phyloP scores from a whole-genome alignment of 495 filamentous ascomycete genomes.

The Daldinia bambusicola region DNA sequence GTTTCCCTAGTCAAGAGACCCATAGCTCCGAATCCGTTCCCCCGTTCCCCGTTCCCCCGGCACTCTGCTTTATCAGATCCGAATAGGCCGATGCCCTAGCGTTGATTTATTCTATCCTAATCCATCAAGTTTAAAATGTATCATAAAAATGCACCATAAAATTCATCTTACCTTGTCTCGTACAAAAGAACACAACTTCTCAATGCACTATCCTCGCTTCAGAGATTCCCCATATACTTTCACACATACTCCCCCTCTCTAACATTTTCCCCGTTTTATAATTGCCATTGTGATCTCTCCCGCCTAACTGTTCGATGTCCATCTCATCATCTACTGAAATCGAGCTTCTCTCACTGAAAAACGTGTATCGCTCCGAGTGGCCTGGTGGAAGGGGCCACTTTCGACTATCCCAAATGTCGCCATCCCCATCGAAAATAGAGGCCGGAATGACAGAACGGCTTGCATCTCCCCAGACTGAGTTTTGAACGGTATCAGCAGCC shows the following conservation, averaged over 20 bases:
- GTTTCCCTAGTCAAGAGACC: neutral
- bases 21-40: conserved; percentile 17
- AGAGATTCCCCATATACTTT: conserved; percentile 32
- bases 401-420: conserved; percentile 34
- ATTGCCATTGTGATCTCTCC: neutral
- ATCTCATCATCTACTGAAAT: conserved; percentile 13
- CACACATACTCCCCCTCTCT: conserved; percentile 8
- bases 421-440: conserved; percentile 7
- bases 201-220: conserved; percentile 15
- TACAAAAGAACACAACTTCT: conserved; percentile 1
- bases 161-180: neutral
- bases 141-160: too few species aligned
- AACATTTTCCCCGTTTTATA: neutral
- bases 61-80: conserved; percentile 22
- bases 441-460: conserved; percentile 7
- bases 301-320: conserved; percentile 6
- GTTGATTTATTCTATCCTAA: neutral
- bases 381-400: conserved; percentile 40
- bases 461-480: conserved; percentile 35
- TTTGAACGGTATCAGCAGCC: conserved; percentile 16
- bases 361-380: conserved; percentile 37
- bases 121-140: too few species aligned
- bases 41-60: neutral
- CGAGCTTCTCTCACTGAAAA: conserved; percentile 41
- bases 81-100: conserved; percentile 3